Base-by-base conservation (phyloP, 352 stramenopile genomes). In the Globisporangium middletonii region DNA sequence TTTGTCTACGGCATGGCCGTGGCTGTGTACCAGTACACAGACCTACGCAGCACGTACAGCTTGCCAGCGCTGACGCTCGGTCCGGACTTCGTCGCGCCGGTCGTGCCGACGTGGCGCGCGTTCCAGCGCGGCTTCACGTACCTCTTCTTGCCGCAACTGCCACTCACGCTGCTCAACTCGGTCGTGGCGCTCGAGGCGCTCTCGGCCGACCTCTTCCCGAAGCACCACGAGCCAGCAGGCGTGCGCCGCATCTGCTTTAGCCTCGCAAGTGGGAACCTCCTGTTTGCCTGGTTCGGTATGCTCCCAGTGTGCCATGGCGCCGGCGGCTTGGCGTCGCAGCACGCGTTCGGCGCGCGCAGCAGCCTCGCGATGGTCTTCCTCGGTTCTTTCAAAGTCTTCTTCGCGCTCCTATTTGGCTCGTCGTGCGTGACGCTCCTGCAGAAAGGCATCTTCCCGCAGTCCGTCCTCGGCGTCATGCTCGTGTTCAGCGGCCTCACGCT, bases 251-350 rank as follows among this genome's bases (percentile, higher is more conserved):
- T 89, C 53, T 89, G 79, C 63, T 89, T 86, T 51, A 83, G 67
- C 50, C 74, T 92, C 58, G 79, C 75, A 4, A 53, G 69, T 15
- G 81, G 81, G 54, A 97, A 98, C 64, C 62, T 97, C 9, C 52
- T 96, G 2, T 83, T 96, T 41, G 80, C 77, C 51, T 95, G 86
- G 68, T 87, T 98, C 53, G 93, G 93, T 11, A 86, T 84, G 64
- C 89, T 98, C 71, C 92, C 93, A 4, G 90, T 95, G 62, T 98
- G 93, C 67, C 93, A 98, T 65, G 93, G 93, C 35, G 88, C 92
- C 9, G 93, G 93, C 18, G 93, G 93, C 13, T 73, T 98, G 49
- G 92, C 92, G 8, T 94, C 87, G 33, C 93, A 98, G 68, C 83
- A 97, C 75, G 70, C 85, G 33, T 96, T 98, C 47, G 94, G 94